Percentiles rank a stretch among this genome's conserved stretches.
These are phyloP conservation scores for Rhizopogon vulgaris DNA, from an alignment of 768 basidiomycete species.

Conservation along the genomic window DNA sequence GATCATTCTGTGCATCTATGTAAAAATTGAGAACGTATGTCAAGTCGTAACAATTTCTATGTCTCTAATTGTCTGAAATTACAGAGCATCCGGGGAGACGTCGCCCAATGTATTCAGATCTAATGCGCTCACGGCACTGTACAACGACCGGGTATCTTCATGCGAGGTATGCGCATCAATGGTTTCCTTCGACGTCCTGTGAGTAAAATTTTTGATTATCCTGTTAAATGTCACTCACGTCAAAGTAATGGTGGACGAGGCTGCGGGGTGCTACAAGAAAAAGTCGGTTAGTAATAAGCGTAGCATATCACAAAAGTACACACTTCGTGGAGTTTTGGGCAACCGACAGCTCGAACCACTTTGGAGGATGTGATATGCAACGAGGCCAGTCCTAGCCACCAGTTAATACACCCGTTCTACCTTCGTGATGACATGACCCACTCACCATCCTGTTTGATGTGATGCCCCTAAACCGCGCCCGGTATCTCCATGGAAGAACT, in stretches of 20 bases:
- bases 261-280: slow-evolving; percentile 67
- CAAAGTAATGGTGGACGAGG: slow-evolving; percentile 89
- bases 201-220: background rate
- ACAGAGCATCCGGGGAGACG: slow-evolving; percentile 67
- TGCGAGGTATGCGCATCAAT: slow-evolving; percentile 68
- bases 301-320: slow-evolving; percentile 22
- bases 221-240: slow-evolving; percentile 45
- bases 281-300: slow-evolving; percentile 4
- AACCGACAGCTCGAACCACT: slow-evolving; percentile 84
- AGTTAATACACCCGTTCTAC: background rate
- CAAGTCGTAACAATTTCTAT: background rate
- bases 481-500: slow-evolving; percentile 95
- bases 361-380: slow-evolving; percentile 88
- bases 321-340: slow-evolving; percentile 91
- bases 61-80: slow-evolving; percentile 9
- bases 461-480: slow-evolving; percentile 94
- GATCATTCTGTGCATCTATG: background rate
- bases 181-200: slow-evolving; percentile 46
- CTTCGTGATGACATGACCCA: background rate
- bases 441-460: slow-evolving; percentile 96
- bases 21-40: background rate
- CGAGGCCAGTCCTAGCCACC: slow-evolving; percentile 68
- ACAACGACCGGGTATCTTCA: slow-evolving; percentile 60
- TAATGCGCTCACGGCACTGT: slow-evolving; percentile 52
- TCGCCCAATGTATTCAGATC: slow-evolving; percentile 59